Evolutionary conservation across 2,329 filamentous ascomycete species (phyloP), one percentile per base, ranked within the genome.

Genomic region (Paraconiothyrium sp.): DNA sequence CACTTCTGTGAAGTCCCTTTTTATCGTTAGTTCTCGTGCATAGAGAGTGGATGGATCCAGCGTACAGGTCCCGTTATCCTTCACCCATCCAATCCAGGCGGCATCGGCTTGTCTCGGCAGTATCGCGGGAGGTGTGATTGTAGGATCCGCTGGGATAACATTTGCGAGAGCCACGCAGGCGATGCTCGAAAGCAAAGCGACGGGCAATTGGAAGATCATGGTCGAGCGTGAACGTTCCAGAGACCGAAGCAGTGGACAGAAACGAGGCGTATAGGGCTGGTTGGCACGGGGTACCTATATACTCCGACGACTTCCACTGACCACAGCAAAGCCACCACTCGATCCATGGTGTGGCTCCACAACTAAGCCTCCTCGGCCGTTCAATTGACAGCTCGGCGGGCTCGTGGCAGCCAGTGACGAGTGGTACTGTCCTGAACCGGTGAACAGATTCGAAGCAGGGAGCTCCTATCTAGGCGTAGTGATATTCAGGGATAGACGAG

Each of bases 111-210:
- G 72, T 47, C 73, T 66, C 7, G 69, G 70, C n/a, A 76, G 60
- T 8, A 73, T 37, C 34, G 73, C 68, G 41, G 70, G 52, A 16
- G 72, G 10, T 49, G 73, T 76, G 41, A 75, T 75, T n/a, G 71
- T 72, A 7, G 73, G 71, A 58, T 76, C 72, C 16, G 70, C 61
- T 13, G 67, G 67, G 4, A 64, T 57, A 47, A 71, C 72, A 35
- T 47, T 64, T 24, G 65, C 60, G n/a, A 72, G 37, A 4, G 48
- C 39, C 11, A 48, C 57, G 51, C 62, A 68, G 11, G 59, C 66
- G 43, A 67, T 55, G 30, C 58, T 60, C 10, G 61, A 66, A n/a
- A 70, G 35, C 9, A 68, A 37, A 1, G 64, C 50, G 16, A 64
- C 47, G 37, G 58, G 58, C 9, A 72, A 48, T 57, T 37, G 59